Evolutionary conservation across 140 eudicot species (phyloP).

Genomic region (Bidens hawaiensis): DNA sequence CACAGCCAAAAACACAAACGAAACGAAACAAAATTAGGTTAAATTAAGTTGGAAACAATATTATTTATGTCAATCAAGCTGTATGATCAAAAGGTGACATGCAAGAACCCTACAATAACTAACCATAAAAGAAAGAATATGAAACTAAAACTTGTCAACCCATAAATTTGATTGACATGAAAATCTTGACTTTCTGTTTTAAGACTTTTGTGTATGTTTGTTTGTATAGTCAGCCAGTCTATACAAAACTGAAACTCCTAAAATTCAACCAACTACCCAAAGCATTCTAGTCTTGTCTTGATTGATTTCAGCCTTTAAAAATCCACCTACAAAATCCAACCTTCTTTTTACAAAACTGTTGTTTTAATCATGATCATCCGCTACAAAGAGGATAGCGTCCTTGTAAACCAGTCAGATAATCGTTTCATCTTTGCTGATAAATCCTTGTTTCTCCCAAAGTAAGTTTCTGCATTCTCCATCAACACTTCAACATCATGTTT

Average conservation of each 20-base stretch:
- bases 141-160: neutral
- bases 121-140: neutral
- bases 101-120: neutral
- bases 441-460: conserved; percentile 53
- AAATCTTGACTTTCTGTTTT: conserved; percentile 1
- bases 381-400: conserved; percentile 59
- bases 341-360: conserved; percentile 60
- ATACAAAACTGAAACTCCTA: conserved; percentile 33
- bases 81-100: neutral
- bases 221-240: conserved; percentile 18
- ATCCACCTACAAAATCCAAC: neutral
- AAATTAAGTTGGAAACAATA: no score
- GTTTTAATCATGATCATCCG: neutral
- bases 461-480: conserved; percentile 52
- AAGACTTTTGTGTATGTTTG: conserved; percentile 5
- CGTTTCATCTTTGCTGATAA: conserved; percentile 41
- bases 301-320: conserved; percentile 4
- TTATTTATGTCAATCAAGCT: neutral
- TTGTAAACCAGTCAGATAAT: conserved; percentile 62
- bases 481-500: conserved; percentile 73
- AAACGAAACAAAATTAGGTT: neutral
- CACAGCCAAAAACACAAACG: neutral
- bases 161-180: conserved; percentile 20
- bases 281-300: conserved; percentile 7
- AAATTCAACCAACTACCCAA: conserved; percentile 17